Conservation (phyloP, 371 early-diverging fungal genomes). For the Mortierella sp. region DNA sequence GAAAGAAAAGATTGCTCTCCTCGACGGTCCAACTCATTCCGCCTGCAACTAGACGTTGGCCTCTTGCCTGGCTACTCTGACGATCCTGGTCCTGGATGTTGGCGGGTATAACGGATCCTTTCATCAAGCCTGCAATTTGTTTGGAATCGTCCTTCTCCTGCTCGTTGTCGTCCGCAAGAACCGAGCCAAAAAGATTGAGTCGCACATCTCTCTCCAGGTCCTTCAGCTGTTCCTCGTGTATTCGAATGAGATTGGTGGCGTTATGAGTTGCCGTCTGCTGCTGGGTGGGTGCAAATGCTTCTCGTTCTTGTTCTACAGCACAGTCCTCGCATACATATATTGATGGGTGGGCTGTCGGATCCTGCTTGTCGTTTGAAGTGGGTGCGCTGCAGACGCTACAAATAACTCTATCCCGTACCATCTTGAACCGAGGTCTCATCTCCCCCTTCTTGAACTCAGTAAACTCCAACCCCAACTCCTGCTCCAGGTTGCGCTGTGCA, state of each 20-base stretch:
- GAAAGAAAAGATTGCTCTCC: constrained; percentile 42
- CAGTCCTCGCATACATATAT: constrained; percentile 19
- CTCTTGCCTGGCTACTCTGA: background rate
- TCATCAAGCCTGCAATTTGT: background rate
- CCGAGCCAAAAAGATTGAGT: constrained; percentile 27
- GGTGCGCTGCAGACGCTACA: constrained; percentile 31
- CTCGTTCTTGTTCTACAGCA: background rate
- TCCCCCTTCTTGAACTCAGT: background rate
- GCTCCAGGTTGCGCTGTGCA: constrained; percentile 29
- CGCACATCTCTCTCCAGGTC: constrained; percentile 19
- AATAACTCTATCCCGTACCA: constrained; percentile 29
- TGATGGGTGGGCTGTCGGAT: constrained; percentile 15
- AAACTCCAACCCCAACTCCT: constrained; percentile 28
- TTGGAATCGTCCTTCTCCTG: background rate
- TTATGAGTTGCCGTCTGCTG: background rate
- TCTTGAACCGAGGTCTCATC: constrained; percentile 7
- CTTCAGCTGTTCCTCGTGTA: constrained; percentile 15
- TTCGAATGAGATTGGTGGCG: background rate
- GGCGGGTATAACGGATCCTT: background rate
- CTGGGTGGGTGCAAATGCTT: background rate
- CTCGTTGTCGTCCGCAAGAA: background rate
- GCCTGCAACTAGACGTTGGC: constrained; percentile 28
- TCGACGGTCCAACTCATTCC: constrained; percentile 46
- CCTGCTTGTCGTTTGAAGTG: constrained; percentile 17
- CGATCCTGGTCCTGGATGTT: background rate